phyloP scores from a whole-genome alignment of 2,329 filamentous ascomycete genomes.

The Hymenotorrendiella dingleyae region DNA sequence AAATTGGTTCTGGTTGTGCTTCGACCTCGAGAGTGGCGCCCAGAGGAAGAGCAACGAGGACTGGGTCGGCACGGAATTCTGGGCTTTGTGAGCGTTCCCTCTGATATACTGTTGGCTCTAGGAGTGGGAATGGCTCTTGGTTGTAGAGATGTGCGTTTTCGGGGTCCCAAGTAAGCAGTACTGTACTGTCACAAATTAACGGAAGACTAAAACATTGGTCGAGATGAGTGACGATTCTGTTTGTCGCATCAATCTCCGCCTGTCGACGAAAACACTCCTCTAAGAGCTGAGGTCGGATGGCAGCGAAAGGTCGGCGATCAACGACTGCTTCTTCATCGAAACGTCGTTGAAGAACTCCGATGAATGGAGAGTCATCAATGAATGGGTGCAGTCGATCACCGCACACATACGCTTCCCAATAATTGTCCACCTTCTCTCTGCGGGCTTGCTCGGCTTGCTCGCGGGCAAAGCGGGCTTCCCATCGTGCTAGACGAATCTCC shows the following conservation, averaged over 20 bases:
- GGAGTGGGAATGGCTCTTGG: too few relatives aligned
- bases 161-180: too few relatives aligned
- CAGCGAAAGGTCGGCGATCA: background rate
- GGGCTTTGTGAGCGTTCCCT: too few relatives aligned
- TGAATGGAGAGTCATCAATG: background rate
- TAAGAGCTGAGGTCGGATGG: background rate
- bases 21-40: too few relatives aligned
- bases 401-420: background rate
- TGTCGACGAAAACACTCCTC: slow-evolving; percentile 2
- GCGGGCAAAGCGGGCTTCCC: too few relatives aligned
- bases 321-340: background rate
- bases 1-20: too few relatives aligned
- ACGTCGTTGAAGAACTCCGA: background rate
- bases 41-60: too few relatives aligned
- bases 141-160: too few relatives aligned
- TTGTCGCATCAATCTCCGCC: background rate
- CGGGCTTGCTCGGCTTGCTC: background rate
- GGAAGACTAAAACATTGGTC: background rate
- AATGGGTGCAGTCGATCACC: background rate
- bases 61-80: too few relatives aligned
- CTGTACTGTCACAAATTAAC: too few relatives aligned
- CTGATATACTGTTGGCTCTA: too few relatives aligned
- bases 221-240: background rate
- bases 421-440: background rate
- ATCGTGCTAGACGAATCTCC: too few relatives aligned